Evolutionary conservation across 2,329 filamentous ascomycete species (phyloP).

Genomic region (Colletotrichum somersetense): DNA sequence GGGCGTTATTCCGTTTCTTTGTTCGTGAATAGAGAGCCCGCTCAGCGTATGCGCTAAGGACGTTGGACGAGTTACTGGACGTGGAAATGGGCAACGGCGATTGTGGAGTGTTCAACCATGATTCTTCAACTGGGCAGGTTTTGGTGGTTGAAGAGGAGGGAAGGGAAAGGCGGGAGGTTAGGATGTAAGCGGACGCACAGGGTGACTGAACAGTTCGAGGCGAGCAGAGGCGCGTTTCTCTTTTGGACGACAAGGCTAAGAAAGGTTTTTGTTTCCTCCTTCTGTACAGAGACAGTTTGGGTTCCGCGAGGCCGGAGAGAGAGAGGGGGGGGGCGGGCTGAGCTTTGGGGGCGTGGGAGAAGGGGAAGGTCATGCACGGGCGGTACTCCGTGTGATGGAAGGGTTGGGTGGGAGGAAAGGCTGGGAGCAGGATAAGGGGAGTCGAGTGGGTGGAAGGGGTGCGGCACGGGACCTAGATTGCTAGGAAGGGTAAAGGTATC

Average conservation of each 20-base stretch:
- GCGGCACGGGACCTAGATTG: constrained; percentile 10
- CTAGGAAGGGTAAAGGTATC: constrained; percentile 1
- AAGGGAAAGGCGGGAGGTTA: too few species aligned
- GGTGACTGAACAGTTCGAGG: neutral
- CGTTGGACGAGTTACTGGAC: neutral
- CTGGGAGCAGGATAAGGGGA: neutral
- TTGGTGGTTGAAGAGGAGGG: neutral
- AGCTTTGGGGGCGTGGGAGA: neutral
- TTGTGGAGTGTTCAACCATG: constrained; percentile 21
- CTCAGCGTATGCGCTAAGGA: neutral
- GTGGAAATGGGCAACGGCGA: neutral
- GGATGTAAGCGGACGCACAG: neutral
- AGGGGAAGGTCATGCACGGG: constrained; percentile 3
- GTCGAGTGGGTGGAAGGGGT: neutral
- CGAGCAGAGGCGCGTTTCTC: constrained; percentile 7
- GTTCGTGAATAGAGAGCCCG: neutral
- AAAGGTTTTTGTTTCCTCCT: neutral
- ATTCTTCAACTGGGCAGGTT: constrained; percentile 1
- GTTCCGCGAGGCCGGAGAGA: constrained; percentile 9
- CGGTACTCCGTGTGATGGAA: neutral
- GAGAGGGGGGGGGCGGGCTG: neutral
- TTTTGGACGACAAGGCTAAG: constrained; percentile 13
- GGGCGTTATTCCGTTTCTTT: constrained; percentile 1
- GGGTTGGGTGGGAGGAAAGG: neutral
- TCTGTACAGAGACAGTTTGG: neutral